phyloP scores from a whole-genome alignment of 2,329 filamentous ascomycete genomes.

The Cercospora canescens region DNA sequence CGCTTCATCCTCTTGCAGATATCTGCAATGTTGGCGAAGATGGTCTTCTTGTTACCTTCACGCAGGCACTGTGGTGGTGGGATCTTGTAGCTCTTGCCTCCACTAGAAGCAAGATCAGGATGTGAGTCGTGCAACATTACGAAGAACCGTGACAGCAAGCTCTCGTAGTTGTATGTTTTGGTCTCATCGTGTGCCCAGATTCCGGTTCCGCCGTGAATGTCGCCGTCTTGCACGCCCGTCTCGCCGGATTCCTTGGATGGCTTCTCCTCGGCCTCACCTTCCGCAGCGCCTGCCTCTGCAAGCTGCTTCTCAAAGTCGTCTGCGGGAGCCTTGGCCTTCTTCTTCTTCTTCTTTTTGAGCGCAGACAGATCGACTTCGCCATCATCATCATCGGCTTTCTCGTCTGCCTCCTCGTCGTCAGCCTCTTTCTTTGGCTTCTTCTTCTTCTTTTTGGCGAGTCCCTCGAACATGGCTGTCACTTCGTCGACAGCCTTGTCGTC shows the following conservation, averaged over 20 bases:
- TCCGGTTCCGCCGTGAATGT: conserved; percentile 83
- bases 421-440: conserved; percentile 60
- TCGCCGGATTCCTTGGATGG: conserved; percentile 47
- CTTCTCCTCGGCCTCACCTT: conserved; percentile 52
- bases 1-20: conserved; percentile 99
- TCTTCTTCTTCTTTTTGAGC: conserved; percentile 90
- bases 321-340: conserved; percentile 60
- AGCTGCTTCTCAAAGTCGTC: conserved; percentile 69
- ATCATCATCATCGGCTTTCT: conserved; percentile 57
- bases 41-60: conserved; percentile 99
- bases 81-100: conserved; percentile 95
- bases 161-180: conserved; percentile 76
- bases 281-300: conserved; percentile 60
- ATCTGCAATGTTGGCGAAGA: conserved; percentile 98
- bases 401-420: conserved; percentile 38
- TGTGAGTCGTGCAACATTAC: conserved; percentile 91
- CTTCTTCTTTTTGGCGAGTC: conserved; percentile 64
- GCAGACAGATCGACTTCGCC: conserved; percentile 64
- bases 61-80: conserved; percentile 96
- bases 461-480: conserved; percentile 40
- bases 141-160: conserved; percentile 91
- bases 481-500: conserved; percentile 36
- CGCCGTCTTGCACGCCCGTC: conserved; percentile 60
- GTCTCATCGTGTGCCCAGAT: conserved; percentile 84
- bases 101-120: conserved; percentile 78